Percentiles rank a stretch among this genome's conserved stretches.
Conservation (phyloP, 192 early-diverging fungal genomes). For the Tieghemiomyces parasiticus region DNA sequence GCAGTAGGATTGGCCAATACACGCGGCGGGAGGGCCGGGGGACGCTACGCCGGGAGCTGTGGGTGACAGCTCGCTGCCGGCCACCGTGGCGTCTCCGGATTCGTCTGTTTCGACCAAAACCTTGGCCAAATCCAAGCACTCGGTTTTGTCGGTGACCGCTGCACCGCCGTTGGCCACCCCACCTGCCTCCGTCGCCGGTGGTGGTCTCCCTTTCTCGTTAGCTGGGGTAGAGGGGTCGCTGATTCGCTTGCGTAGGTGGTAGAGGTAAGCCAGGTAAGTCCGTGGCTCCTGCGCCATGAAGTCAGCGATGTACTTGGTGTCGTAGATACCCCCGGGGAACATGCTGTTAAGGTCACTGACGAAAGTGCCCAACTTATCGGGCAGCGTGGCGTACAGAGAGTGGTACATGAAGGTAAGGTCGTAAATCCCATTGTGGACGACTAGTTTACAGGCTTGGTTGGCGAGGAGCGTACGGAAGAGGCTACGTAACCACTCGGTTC, state of each 20-base stretch:
- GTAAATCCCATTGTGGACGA: conserved; percentile 88
- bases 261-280: background rate
- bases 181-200: too few species aligned
- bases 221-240: background rate
- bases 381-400: conserved; percentile 69
- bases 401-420: conserved; percentile 92
- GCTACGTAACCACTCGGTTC: conserved; percentile 28
- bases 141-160: background rate
- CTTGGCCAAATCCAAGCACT: background rate
- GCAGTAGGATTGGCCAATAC: too few species aligned
- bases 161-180: too few species aligned
- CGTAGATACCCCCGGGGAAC: conserved; percentile 80
- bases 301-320: conserved; percentile 84
- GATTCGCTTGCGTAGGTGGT: background rate
- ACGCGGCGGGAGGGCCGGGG: too few species aligned
- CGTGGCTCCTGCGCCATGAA: conserved; percentile 15
- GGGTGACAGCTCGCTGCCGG: too few species aligned
- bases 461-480: conserved; percentile 37
- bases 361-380: conserved; percentile 50
- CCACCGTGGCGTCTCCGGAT: too few species aligned
- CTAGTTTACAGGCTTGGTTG: conserved; percentile 37
- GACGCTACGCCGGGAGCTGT: too few species aligned
- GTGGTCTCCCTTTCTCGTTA: too few species aligned
- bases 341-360: conserved; percentile 58
- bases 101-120: background rate